Base-by-base conservation (phyloP, 1,139 yeast species). In the Geotrichum aggregatum region DNA sequence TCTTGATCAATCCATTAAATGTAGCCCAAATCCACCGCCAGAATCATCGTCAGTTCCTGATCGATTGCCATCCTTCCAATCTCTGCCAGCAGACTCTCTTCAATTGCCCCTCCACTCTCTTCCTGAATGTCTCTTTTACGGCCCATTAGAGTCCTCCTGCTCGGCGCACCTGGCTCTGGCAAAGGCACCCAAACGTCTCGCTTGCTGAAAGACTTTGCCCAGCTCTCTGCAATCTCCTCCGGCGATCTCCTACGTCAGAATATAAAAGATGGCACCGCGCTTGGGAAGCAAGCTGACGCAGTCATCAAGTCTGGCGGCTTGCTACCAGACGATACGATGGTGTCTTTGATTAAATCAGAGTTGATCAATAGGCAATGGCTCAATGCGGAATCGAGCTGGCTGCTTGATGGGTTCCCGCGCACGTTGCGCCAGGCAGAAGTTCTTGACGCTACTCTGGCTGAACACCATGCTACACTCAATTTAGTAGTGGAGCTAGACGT, bases 101-200 rank as follows among this genome's bases (percentile, higher is more conserved):
- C 11, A 4, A 16, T 16, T 35, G 13, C 3, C 5, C 31, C 3
- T 43, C 38, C 4, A 30, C 19, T 33, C 4, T 11, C 18, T 31
- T 6, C 16, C 24, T n/a, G 3, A 16, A 46, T 51, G 54, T 42
- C 54, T 26, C n/a, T 52, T n/a, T 47, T 52, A 19, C 45, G 66
- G 49, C 86, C 95, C 1, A 65, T 87, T 38, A 71, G 96, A 59
- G 69, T 88, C 42, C 73, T 89, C 34, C 73, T 89, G 8, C 71
- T 89, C 49, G 97, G 97, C 3, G 96, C 97, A 0, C 98, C 97
- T 0, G 98, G 97, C 0, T 78, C 96, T 0, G 97, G 97, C 1
- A 91, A 91, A 65, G 97, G 97, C 1, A 91, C 98, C 0, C 87
- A 85, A 60, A 84, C 96, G 0, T 70, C 83, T 1, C 75, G 82